These are phyloP conservation scores for Sporothrix euskadiensis DNA, from an alignment of 2,329 filamentous ascomycete genomes.

Conservation along the genomic window DNA sequence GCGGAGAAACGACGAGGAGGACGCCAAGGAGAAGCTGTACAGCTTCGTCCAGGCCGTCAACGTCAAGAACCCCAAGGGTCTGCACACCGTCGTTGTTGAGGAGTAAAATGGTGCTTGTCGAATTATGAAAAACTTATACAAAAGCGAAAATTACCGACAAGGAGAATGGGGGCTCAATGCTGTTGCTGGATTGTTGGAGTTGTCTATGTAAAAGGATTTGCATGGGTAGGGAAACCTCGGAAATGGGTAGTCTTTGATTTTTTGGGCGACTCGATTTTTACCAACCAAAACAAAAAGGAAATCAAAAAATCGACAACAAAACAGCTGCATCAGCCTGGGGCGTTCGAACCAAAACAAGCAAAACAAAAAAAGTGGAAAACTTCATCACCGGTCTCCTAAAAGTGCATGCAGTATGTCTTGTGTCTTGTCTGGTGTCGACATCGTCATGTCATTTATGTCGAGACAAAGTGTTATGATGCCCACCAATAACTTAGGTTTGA, in stretches of 20 bases:
- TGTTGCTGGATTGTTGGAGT: neutral
- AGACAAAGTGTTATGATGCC: neutral
- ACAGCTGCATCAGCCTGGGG: constrained; percentile 8
- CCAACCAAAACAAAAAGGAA: constrained; percentile 26
- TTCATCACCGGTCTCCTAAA: neutral
- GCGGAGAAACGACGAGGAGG: constrained; percentile 99
- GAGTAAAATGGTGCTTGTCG: constrained; percentile 50
- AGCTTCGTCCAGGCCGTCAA: constrained; percentile 99
- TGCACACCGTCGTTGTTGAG: constrained; percentile 86
- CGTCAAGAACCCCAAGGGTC: constrained; percentile 98
- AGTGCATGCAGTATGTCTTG: neutral
- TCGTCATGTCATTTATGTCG: neutral
- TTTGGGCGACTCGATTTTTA: constrained; percentile 29
- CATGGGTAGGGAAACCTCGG: constrained; percentile 27
- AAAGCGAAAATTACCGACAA: constrained; percentile 19
- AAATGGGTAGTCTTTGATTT: constrained; percentile 27
- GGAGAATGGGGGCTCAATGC: neutral
- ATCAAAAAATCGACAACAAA: constrained; percentile 26
- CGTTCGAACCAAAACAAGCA: constrained; percentile 12
- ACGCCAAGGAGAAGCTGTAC: constrained; percentile 99
- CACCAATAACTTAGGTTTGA: neutral
- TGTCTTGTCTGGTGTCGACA: neutral
- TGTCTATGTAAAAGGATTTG: constrained; percentile 23
- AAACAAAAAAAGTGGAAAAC: constrained; percentile 24
- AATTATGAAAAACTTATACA: neutral